phyloP scores from a whole-genome alignment of 495 filamentous ascomycete genomes.

The Bacidia rubella region DNA sequence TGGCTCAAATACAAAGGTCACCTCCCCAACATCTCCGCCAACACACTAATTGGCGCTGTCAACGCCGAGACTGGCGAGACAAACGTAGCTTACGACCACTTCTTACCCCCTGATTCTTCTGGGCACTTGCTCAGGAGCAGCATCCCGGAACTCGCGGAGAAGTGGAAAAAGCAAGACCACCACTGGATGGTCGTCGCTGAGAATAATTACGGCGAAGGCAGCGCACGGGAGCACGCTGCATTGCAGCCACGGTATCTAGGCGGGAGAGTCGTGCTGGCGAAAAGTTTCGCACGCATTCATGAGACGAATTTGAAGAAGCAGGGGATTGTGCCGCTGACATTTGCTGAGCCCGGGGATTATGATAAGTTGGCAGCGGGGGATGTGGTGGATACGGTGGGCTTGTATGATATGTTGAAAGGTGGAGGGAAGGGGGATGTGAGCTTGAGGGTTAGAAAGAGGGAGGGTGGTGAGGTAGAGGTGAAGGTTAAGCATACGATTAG shows the following conservation, averaged over 20 bases:
- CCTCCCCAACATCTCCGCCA: slow-evolving; percentile 89
- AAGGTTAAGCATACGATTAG: slow-evolving; percentile 71
- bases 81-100: slow-evolving; percentile 69
- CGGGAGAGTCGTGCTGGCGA: slow-evolving; percentile 72
- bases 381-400: slow-evolving; percentile 61
- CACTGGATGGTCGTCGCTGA: slow-evolving; percentile 92
- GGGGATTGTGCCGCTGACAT: slow-evolving; percentile 85
- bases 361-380: slow-evolving; percentile 70
- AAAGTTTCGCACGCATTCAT: slow-evolving; percentile 92
- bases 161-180: slow-evolving; percentile 59
- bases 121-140: slow-evolving; percentile 23
- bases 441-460: slow-evolving; percentile 47
- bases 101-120: slow-evolving; percentile 14
- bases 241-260: slow-evolving; percentile 90
- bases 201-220: slow-evolving; percentile 96
- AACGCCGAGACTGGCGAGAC: slow-evolving; percentile 87
- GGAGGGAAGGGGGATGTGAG: slow-evolving; percentile 70
- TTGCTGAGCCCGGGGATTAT: slow-evolving; percentile 78
- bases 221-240: slow-evolving; percentile 90
- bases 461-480: slow-evolving; percentile 43
- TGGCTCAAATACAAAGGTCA: slow-evolving; percentile 99
- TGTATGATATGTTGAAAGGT: slow-evolving; percentile 64
- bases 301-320: slow-evolving; percentile 99
- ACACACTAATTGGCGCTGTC: slow-evolving; percentile 88
- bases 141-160: slow-evolving; percentile 74